A percentile compares a stretch with the other conserved stretches of the same genome.
phyloP scores from a whole-genome alignment of 2,329 filamentous ascomycete species.

The Immersiporthe knoxdaviesiana region DNA sequence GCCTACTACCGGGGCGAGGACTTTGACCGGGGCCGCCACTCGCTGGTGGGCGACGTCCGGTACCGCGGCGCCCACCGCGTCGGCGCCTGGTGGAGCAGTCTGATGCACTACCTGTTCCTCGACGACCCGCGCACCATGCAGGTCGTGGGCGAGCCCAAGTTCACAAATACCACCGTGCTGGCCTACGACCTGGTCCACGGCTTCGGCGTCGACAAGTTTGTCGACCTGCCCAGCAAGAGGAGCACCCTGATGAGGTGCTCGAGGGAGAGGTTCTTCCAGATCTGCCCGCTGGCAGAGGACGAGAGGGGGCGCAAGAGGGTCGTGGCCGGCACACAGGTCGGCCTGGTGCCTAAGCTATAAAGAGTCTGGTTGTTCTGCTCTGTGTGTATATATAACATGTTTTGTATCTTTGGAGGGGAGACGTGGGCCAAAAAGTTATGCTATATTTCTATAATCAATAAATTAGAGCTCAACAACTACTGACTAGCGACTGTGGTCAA shows the following conservation, averaged over 20 bases:
- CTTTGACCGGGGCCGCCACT: slow-evolving; percentile 62
- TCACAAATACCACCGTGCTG: slow-evolving; percentile 69
- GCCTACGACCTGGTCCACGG: slow-evolving; percentile 77
- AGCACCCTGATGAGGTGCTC: slow-evolving; percentile 68
- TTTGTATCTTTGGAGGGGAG: too few species aligned
- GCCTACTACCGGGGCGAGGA: slow-evolving; percentile 59
- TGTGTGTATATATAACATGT: too few species aligned
- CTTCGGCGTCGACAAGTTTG: slow-evolving; percentile 71
- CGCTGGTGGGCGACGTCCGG: slow-evolving; percentile 60
- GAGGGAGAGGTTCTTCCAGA: slow-evolving; percentile 70
- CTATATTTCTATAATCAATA: background rate
- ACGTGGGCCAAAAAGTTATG: too few species aligned
- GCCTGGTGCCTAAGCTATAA: slow-evolving; percentile 58
- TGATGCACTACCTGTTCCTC: slow-evolving; percentile 66
- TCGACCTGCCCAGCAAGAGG: slow-evolving; percentile 73
- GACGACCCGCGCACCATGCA: slow-evolving; percentile 61
- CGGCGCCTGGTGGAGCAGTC: slow-evolving; percentile 63
- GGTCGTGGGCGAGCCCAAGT: slow-evolving; percentile 72
- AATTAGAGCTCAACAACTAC: background rate
- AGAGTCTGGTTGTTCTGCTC: background rate
- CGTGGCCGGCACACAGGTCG: slow-evolving; percentile 56
- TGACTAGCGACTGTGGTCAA: too few species aligned
- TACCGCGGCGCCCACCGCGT: slow-evolving; percentile 65
- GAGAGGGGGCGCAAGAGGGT: slow-evolving; percentile 51
- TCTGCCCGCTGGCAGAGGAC: slow-evolving; percentile 59